These are phyloP conservation scores for Ramaria rubella DNA, from an alignment of 768 basidiomycete genomes.

Conservation along the genomic window DNA sequence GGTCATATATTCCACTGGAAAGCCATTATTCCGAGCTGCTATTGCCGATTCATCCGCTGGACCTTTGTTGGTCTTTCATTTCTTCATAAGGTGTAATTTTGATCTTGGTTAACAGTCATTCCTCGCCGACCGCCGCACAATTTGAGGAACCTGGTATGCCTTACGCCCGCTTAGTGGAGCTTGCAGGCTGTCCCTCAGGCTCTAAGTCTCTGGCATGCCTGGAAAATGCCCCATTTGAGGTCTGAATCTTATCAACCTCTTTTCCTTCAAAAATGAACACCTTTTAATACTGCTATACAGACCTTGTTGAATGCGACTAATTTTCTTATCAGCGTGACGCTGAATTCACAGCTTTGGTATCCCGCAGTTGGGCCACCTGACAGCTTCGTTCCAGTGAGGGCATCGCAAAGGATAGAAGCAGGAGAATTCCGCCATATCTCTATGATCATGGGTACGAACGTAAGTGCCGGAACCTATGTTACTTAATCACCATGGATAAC, in stretches of 20 bases:
- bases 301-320: conserved; percentile 33
- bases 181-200: conserved; percentile 41
- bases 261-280: neutral
- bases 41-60: conserved; percentile 49
- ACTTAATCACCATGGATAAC: too few species aligned
- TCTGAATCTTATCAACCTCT: conserved; percentile 16
- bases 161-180: conserved; percentile 38
- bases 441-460: conserved; percentile 15
- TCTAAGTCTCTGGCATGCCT: conserved; percentile 37
- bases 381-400: conserved; percentile 15
- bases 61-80: conserved; percentile 38
- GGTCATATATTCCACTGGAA: conserved; percentile 13
- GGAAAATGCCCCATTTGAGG: conserved; percentile 39
- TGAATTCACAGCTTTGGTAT: conserved; percentile 19
- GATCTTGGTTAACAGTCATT: conserved; percentile 40
- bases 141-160: conserved; percentile 49
- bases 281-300: conserved; percentile 23
- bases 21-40: conserved; percentile 41
- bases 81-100: neutral
- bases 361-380: conserved; percentile 17
- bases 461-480: conserved; percentile 1
- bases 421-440: conserved; percentile 18
- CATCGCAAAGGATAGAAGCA: conserved; percentile 15
- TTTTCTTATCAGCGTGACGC: conserved; percentile 8
- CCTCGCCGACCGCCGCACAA: conserved; percentile 36